A percentile compares a stretch with the other conserved stretches of the same genome.
These are phyloP conservation scores for Smallanthus sonchifolius DNA, from an alignment of 129 eudicot species.

Conservation along the genomic window DNA sequence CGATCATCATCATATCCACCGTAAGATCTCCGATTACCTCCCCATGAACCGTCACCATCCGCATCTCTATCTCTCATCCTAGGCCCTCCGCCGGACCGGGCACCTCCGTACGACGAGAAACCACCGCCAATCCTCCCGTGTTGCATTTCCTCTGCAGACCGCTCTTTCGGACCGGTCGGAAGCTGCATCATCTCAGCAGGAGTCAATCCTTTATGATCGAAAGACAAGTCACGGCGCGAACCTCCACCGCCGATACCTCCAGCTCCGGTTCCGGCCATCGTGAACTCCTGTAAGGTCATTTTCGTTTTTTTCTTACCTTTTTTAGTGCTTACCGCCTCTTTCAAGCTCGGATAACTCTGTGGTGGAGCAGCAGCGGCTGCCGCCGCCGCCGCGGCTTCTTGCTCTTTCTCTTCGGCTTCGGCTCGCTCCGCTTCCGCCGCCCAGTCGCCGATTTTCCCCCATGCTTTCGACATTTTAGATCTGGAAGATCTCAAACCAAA, in stretches of 20 bases:
- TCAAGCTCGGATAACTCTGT: constrained; percentile 60
- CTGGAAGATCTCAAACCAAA: constrained; percentile 23
- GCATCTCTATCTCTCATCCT: constrained; percentile 32
- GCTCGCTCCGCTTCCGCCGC: constrained; percentile 86
- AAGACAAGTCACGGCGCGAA: constrained; percentile 10
- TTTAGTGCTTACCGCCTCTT: constrained; percentile 45
- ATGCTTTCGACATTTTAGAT: constrained; percentile 65
- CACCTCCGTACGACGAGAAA: constrained; percentile 54
- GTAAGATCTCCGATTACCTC: constrained; percentile 45
- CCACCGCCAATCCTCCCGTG: constrained; percentile 68
- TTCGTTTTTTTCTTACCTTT: constrained; percentile 82
- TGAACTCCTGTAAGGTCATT: constrained; percentile 74
- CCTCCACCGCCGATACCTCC: constrained; percentile 7
- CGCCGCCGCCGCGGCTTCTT: constrained; percentile 38
- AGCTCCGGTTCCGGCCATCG: constrained; percentile 25
- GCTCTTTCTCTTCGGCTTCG: constrained; percentile 62
- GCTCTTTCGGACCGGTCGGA: constrained; percentile 79
- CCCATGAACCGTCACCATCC: constrained; percentile 43
- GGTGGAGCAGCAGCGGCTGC: constrained; percentile 43
- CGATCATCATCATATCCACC: constrained; percentile 60
- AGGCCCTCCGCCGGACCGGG: constrained; percentile 34
- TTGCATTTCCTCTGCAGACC: constrained; percentile 66
- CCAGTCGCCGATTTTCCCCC: constrained; percentile 91
- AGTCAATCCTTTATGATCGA: constrained; percentile 43
- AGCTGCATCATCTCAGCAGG: constrained; percentile 77